Evolutionary conservation across 768 basidiomycete species (phyloP).

Genomic region (Paxillus ammoniavirescens): DNA sequence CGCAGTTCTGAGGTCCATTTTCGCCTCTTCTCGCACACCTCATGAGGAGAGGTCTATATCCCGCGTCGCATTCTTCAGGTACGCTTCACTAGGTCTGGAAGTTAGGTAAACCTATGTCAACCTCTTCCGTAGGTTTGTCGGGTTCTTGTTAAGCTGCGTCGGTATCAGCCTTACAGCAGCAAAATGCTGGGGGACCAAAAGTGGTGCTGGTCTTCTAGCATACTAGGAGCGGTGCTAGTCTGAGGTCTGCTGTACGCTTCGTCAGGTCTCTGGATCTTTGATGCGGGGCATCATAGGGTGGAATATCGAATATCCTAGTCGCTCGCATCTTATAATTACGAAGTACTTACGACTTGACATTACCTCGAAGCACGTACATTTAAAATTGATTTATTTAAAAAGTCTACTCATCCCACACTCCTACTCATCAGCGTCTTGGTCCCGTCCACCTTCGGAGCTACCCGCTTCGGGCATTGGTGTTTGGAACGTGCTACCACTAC

Average conservation of each 20-base stretch:
- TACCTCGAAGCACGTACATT: background rate
- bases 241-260: conserved; percentile 19
- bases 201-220: conserved; percentile 60
- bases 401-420: conserved; percentile 10
- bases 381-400: background rate
- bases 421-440: conserved; percentile 17
- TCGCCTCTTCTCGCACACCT: conserved; percentile 79
- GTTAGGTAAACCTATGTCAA: background rate
- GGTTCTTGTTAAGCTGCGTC: conserved; percentile 79
- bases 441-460: conserved; percentile 11
- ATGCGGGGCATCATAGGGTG: background rate
- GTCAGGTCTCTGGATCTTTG: background rate
- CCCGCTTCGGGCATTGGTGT: conserved; percentile 17
- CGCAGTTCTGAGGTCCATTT: conserved; percentile 77
- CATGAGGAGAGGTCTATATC: conserved; percentile 84
- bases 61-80: conserved; percentile 86
- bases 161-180: conserved; percentile 76
- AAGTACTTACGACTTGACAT: too few relatives aligned
- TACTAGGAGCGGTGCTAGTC: conserved; percentile 57
- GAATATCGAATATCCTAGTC: too few relatives aligned
- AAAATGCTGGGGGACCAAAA: conserved; percentile 64
- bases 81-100: conserved; percentile 7
- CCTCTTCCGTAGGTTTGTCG: conserved; percentile 58
- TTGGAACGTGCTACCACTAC: conserved; percentile 24
- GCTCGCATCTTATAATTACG: too few relatives aligned